Percentiles rank a stretch among this genome's conserved stretches.
These are phyloP conservation scores for Cladosporium sp. DNA, from an alignment of 2,329 filamentous ascomycete species.

Conservation along the genomic window DNA sequence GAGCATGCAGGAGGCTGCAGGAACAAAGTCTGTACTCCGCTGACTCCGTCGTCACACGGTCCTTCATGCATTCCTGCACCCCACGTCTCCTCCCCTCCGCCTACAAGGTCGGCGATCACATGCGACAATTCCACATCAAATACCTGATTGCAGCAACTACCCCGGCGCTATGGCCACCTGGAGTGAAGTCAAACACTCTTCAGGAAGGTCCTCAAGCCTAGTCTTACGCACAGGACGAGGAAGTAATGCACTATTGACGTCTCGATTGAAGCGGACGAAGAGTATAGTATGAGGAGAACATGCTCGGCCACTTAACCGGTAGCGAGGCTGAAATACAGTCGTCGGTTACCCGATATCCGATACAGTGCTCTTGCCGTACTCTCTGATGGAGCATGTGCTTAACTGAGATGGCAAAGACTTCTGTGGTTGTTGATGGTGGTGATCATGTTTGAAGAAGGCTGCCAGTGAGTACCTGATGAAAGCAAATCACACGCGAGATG, in stretches of 20 bases:
- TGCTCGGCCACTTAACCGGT: slow-evolving; percentile 6
- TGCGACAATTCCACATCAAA: neutral
- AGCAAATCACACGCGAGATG: neutral
- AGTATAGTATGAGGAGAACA: neutral
- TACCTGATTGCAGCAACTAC: slow-evolving; percentile 1
- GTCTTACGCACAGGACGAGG: neutral
- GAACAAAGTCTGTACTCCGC: slow-evolving; percentile 1
- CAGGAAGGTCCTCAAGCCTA: slow-evolving; percentile 15
- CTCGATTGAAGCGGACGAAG: neutral
- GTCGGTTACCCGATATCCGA: neutral
- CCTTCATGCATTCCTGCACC: neutral
- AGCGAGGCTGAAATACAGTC: slow-evolving; percentile 1
- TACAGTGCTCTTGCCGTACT: neutral
- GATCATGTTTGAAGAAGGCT: neutral
- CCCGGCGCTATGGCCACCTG: slow-evolving; percentile 7
- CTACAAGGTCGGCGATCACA: slow-evolving; percentile 9
- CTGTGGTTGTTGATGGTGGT: neutral
- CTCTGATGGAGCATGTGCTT: neutral
- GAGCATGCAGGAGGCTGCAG: slow-evolving; percentile 6
- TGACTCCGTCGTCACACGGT: slow-evolving; percentile 10
- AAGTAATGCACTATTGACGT: slow-evolving; percentile 9
- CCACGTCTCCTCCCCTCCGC: neutral
- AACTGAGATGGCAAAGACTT: neutral
- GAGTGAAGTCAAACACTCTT: slow-evolving; percentile 9
- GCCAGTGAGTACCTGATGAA: neutral